Evolutionary conservation across 345 rosid species (phyloP).

Genomic region (Syzygium jambos): DNA sequence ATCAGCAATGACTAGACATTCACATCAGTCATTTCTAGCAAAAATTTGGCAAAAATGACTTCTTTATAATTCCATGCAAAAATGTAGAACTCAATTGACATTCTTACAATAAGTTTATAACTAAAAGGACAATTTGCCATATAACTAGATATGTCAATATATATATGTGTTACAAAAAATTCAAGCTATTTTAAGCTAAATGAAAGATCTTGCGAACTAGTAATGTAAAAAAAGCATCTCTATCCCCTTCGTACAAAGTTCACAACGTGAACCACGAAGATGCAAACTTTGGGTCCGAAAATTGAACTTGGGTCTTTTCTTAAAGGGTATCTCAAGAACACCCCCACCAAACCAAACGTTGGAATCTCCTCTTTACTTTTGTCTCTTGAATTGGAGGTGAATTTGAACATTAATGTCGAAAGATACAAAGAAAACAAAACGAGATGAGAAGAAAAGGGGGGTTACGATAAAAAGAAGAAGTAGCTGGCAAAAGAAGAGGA

Average conservation of each 20-base stretch:
- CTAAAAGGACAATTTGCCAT: rapidly evolving
- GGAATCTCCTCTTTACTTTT: not conserved
- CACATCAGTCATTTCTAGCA: not conserved
- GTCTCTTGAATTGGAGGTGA: not conserved
- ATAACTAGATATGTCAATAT: not conserved
- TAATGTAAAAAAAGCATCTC: not conserved
- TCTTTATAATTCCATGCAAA: not conserved
- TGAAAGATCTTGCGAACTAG: not conserved
- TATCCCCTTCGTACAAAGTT: not conserved
- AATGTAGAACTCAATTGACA: rapidly evolving
- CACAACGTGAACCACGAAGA: not conserved
- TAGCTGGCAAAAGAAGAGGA: not conserved
- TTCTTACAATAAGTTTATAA: not conserved
- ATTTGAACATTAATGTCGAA: not conserved
- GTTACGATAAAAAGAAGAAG: not conserved
- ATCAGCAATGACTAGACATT: rapidly evolving
- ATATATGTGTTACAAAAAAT: too few species aligned
- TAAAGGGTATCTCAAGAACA: not conserved
- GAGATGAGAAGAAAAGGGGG: not conserved
- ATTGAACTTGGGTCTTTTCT: not conserved
- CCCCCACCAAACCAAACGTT: not conserved
- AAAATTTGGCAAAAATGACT: not conserved
- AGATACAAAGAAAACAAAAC: not conserved
- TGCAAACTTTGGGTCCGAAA: not conserved
- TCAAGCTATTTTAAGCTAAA: not conserved